Conservation (phyloP, 257 asterid species). For the Scutellaria baicalensis region DNA sequence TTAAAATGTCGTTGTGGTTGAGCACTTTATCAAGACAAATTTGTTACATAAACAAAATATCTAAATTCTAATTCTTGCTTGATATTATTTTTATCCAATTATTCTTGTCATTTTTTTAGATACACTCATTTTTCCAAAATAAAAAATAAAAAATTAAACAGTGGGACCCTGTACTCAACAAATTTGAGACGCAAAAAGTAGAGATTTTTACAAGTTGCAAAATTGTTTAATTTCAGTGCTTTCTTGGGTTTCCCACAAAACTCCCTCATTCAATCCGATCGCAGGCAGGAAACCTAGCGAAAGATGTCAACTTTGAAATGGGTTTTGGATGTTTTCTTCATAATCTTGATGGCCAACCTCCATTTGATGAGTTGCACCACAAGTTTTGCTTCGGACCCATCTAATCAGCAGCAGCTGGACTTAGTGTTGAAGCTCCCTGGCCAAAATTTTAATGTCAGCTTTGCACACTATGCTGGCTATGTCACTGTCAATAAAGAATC, state of each 20-base stretch:
- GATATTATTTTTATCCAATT: too few species aligned
- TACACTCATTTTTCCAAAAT: too few species aligned
- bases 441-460: constrained; percentile 64
- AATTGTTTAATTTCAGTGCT: not conserved
- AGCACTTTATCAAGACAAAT: too few species aligned
- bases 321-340: constrained; percentile 31
- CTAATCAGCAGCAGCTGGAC: constrained; percentile 50
- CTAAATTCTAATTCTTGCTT: too few species aligned
- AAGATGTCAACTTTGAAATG: constrained; percentile 45
- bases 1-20: too few species aligned
- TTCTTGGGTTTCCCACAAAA: constrained; percentile 5
- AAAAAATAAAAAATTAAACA: too few species aligned
- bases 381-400: constrained; percentile 15
- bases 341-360: constrained; percentile 20
- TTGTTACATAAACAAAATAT: too few species aligned
- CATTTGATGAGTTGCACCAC: constrained; percentile 23
- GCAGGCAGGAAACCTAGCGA: constrained; percentile 22
- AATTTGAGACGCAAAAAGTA: too few species aligned
- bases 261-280: not conserved
- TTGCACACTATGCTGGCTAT: constrained; percentile 71
- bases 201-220: too few species aligned
- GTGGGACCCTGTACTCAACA: too few species aligned
- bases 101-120: too few species aligned
- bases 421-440: constrained; percentile 64
- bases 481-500: constrained; percentile 61